Evolutionary conservation across 768 basidiomycete species (phyloP), one percentile per base, ranked within the genome.

Genomic region (Boletus barrowsii): DNA sequence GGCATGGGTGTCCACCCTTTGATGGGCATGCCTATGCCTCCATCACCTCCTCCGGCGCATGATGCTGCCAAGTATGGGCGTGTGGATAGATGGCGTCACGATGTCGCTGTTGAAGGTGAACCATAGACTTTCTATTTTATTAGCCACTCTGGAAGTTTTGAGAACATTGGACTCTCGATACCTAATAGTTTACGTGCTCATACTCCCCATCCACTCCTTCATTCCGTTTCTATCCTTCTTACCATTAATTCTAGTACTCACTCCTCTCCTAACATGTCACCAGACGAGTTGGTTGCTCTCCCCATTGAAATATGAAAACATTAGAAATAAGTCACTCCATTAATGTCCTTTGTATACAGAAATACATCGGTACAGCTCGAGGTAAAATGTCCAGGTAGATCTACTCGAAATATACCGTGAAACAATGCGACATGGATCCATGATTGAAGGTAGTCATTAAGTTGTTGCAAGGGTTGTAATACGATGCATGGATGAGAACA

Each of bases 11-110:
- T 76, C 57, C 77, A 72, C n/a, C 71, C 79, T 57, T 74, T 69
- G 47, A 69, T 82, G 62, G 70, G 75, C 13, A 45, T 69, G 1
- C 67, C 73, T 14, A 62, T 73, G 17, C 67, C 72, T 32, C 72
- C 79, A 33, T 83, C 86, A 2, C 85, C 87, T 24, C 85, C 87
- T 14, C 84, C 83, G 10, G 64, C 77, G 39, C 80, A 79, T 22
- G 90, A 92, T 54, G 73, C 80, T 37, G 77, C 74, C 35, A 92
- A 90, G 65, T 87, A 79, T 57, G 81, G 79, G 10, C 76, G 81
- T 4, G 90, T 93, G 26, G 90, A 93, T 68, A 80, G 81, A 56
- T 93, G 90, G 90, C 82, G 90, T 59, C 83, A 79, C 57, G 83
- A 89, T 61, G 88, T 93, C 42, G 83, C 81, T 17, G 82, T 87